Conservation (phyloP, 2,329 filamentous ascomycete species). For the Malbranchea cinnamomea region DNA sequence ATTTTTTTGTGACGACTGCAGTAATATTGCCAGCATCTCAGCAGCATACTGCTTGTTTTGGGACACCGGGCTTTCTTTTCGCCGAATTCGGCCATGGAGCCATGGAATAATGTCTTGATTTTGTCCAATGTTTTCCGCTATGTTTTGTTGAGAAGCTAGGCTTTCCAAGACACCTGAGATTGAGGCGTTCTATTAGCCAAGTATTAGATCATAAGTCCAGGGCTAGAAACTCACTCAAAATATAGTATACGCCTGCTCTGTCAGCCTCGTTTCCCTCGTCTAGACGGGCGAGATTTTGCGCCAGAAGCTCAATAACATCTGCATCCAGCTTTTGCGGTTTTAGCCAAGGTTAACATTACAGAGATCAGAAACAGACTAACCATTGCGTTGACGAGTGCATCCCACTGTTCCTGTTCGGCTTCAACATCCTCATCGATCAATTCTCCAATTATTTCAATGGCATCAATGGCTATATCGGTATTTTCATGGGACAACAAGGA, state of each 20-base stretch:
- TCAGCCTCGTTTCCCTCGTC: constrained; percentile 62
- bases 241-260: constrained; percentile 72
- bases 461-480: constrained; percentile 86
- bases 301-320: constrained; percentile 27
- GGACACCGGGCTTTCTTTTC: constrained; percentile 50
- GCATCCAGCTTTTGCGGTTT: constrained; percentile 21
- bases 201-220: constrained; percentile 9
- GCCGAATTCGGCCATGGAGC: constrained; percentile 61
- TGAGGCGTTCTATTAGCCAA: too few relatives aligned
- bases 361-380: constrained; percentile 15
- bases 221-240: constrained; percentile 36
- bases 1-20: constrained; percentile 59
- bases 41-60: constrained; percentile 96
- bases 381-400: constrained; percentile 51
- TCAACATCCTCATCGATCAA: constrained; percentile 86
- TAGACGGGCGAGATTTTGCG: constrained; percentile 54
- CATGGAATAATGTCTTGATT: constrained; percentile 57
- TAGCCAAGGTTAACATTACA: constrained; percentile 3
- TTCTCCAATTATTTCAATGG: constrained; percentile 77
- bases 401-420: constrained; percentile 69
- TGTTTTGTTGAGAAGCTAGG: constrained; percentile 53
- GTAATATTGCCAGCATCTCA: constrained; percentile 77
- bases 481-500: constrained; percentile 85
- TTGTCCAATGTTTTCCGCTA: constrained; percentile 57
- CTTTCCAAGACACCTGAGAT: constrained; percentile 63